Evolutionary conservation across 2,329 filamentous ascomycete species (phyloP).

Genomic region (Sarocladium strictum): DNA sequence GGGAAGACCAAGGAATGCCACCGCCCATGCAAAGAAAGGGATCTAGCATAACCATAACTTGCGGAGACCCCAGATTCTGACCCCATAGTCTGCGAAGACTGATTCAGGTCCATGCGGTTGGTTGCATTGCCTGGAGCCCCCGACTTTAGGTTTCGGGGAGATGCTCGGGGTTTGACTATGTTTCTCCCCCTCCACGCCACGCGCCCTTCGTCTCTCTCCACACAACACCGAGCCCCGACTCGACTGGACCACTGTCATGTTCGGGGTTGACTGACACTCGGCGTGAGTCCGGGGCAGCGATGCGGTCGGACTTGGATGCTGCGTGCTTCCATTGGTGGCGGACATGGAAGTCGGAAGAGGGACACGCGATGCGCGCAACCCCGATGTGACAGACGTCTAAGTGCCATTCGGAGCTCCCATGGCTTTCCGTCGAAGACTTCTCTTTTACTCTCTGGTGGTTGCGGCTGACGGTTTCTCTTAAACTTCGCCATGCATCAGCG

Average conservation of each 20-base stretch:
- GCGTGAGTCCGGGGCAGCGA: not conserved
- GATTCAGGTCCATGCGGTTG: no score
- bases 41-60: not conserved
- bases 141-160: constrained; percentile 2
- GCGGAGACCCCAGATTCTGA: not conserved
- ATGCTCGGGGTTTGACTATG: not conserved
- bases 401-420: no score
- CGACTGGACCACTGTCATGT: not conserved
- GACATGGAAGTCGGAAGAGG: not conserved
- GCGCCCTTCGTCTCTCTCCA: not conserved
- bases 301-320: not conserved
- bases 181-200: not conserved
- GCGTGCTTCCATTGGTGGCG: not conserved
- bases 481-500: no score
- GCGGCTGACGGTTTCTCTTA: no score
- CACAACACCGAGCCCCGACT: constrained; percentile 1
- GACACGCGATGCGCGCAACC: no score
- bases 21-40: not conserved
- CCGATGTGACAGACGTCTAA: no score
- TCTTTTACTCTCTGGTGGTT: no score
- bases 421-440: no score
- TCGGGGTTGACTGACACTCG: not conserved
- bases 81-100: no score
- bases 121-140: no score
- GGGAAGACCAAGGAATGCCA: not conserved